phyloP scores from a whole-genome alignment of 257 asterid genomes.

The Handroanthus guayacan region DNA sequence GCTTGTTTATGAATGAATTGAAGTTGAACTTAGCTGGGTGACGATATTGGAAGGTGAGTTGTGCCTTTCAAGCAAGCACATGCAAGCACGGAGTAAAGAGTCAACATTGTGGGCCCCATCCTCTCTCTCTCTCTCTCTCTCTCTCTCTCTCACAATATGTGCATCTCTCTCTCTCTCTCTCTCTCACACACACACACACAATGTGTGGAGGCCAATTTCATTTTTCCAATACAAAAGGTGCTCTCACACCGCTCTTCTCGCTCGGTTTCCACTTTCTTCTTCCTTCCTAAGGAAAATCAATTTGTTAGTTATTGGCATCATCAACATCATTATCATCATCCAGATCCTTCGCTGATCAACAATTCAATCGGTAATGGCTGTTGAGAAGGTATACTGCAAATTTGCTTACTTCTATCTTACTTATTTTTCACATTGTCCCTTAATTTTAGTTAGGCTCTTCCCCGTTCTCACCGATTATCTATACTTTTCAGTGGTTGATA shows the following conservation, averaged over 20 bases:
- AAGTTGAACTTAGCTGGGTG: not conserved
- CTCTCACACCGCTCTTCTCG: not conserved
- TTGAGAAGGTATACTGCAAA: constrained; percentile 47
- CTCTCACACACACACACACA: too few relatives aligned
- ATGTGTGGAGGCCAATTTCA: not conserved
- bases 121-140: constrained; percentile 4
- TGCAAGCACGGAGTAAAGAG: constrained; percentile 57
- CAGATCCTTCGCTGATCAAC: constrained; percentile 5
- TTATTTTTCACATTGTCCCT: not conserved
- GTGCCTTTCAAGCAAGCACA: constrained; percentile 55
- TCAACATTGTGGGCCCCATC: constrained; percentile 41
- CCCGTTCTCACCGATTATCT: not conserved
- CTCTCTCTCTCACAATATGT: not conserved
- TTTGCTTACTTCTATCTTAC: not conserved
- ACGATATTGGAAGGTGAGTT: constrained; percentile 47
- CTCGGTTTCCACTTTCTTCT: constrained; percentile 23
- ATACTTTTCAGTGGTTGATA: not conserved
- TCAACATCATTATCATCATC: constrained; percentile 1
- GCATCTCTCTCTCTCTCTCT: constrained; percentile 10
- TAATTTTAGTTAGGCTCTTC: not conserved
- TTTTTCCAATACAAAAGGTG: constrained; percentile 18
- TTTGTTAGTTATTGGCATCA: not conserved
- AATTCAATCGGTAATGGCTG: constrained; percentile 35
- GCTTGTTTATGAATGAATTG: constrained; percentile 2
- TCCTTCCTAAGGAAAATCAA: constrained; percentile 2